Evolutionary conservation across 1,284 basidiomycete genomes (phyloP), one percentile per base, ranked within the genome.

Genomic region (Psilocybe mexicana): DNA sequence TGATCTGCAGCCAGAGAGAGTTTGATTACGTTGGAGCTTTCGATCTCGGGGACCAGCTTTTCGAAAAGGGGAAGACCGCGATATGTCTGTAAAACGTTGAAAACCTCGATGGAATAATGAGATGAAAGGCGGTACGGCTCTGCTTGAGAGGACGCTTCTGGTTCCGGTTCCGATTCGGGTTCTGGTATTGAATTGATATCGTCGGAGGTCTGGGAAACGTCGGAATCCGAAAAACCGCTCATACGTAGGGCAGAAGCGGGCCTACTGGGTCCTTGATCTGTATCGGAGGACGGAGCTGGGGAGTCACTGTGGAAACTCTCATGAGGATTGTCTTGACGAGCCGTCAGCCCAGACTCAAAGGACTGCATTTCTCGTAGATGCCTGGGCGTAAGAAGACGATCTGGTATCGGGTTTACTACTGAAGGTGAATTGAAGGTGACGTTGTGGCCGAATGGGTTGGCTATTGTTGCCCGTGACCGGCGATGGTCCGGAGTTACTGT

Each of bases 41-140:
- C 72, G 64, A 54, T 52, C 44, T 79, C 76, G 0, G 77, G 73
- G n/a, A 79, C 76, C 26, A 86, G 72, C 62, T 79, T 82, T 64
- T 90, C 87, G 35, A 89, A 76, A 8, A 84, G 75, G 6, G 90
- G 90, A 42, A 92, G 74, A 5, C 90, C 91, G 8, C 86, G 81
- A 62, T 87, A 92, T 3, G 84, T 90, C 69, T 93, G 91, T n/a
- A 93, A 71, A 3, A 92, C 85, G 57, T 93, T 89, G 66, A 92
- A 93, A 0, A 92, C 83, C 52, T 87, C 84, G 1, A 85, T 83
- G 1, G 87, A 82, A 65, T 89, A 90, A 11, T 81, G 80, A 10
- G 88, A 84, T 47, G 84, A 79, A 63, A 83, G 75, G 11, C 61
- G 62, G 30, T 57, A 23, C 3, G 60, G 46, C 38, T 63, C 61